Evolutionary conservation across 2,329 filamentous ascomycete species (phyloP).

Genomic region (Bertia moriformis): DNA sequence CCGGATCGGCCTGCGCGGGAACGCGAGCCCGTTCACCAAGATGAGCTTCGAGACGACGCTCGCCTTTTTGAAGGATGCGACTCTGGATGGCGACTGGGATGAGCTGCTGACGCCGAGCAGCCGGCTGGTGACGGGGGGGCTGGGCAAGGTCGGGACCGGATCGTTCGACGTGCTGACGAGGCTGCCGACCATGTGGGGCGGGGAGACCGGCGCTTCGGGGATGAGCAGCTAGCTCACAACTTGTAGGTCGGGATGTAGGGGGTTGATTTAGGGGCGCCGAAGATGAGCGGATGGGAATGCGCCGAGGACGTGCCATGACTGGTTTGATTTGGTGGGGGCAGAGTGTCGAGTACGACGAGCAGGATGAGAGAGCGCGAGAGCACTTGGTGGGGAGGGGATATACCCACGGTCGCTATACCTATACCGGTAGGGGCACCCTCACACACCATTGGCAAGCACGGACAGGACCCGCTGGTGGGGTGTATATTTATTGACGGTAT

Average conservation of each 20-base stretch:
- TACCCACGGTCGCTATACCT: too few relatives aligned
- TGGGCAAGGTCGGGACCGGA: slow-evolving; percentile 76
- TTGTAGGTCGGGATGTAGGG: too few relatives aligned
- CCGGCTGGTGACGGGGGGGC: slow-evolving; percentile 71
- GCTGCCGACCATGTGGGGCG: slow-evolving; percentile 12
- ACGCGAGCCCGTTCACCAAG: slow-evolving; percentile 86
- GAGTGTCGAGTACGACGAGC: too few relatives aligned
- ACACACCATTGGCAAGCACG: too few relatives aligned
- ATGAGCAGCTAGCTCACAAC: too few relatives aligned
- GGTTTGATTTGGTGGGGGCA: neutral
- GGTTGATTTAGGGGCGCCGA: neutral
- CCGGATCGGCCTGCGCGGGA: slow-evolving; percentile 72
- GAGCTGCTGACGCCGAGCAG: slow-evolving; percentile 73
- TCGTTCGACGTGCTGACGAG: slow-evolving; percentile 70
- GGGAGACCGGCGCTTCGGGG: too few relatives aligned
- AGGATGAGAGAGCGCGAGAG: too few relatives aligned
- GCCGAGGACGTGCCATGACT: neutral
- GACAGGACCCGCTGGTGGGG: too few relatives aligned
- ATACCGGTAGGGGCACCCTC: too few relatives aligned
- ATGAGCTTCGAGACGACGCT: slow-evolving; percentile 99
- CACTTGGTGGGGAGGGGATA: too few relatives aligned
- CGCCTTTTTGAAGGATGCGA: slow-evolving; percentile 81
- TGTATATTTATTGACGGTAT: too few relatives aligned
- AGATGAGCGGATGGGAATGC: neutral
- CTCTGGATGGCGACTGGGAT: slow-evolving; percentile 81